Conservation (phyloP, 2,329 filamentous ascomycete genomes). For the Colletotrichum spinosum region DNA sequence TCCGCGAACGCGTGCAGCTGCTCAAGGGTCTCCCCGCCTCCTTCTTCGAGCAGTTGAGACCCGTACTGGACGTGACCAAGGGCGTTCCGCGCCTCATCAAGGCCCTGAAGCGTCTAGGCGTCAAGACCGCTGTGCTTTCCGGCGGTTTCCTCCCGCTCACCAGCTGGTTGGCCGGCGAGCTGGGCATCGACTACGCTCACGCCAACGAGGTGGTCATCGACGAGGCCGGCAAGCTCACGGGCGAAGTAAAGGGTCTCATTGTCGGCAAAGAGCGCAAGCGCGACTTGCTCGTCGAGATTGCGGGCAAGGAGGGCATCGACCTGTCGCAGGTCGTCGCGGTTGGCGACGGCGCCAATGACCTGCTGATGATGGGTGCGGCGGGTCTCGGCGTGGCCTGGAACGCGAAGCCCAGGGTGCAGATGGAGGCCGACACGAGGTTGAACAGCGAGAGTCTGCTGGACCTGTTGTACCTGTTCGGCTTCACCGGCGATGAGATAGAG, state of each 20-base stretch:
- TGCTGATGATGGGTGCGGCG: slow-evolving; percentile 82
- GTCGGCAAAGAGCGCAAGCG: slow-evolving; percentile 82
- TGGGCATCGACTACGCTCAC: slow-evolving; percentile 88
- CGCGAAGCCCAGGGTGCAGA: slow-evolving; percentile 85
- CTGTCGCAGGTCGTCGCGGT: slow-evolving; percentile 78
- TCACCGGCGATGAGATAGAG: slow-evolving; percentile 73
- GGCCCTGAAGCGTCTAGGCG: slow-evolving; percentile 81
- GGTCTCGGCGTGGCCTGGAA: slow-evolving; percentile 86
- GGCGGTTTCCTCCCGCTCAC: slow-evolving; percentile 94
- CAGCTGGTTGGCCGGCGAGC: slow-evolving; percentile 81
- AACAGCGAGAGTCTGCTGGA: slow-evolving; percentile 79
- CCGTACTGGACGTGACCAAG: slow-evolving; percentile 81
- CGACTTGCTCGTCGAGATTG: slow-evolving; percentile 77
- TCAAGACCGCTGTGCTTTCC: slow-evolving; percentile 90
- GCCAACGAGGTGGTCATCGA: slow-evolving; percentile 86
- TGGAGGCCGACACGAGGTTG: slow-evolving; percentile 77
- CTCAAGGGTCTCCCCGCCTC: slow-evolving; percentile 83
- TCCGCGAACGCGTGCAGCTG: slow-evolving; percentile 83
- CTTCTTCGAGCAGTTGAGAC: slow-evolving; percentile 82
- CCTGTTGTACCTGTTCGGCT: slow-evolving; percentile 79
- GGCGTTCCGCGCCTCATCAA: slow-evolving; percentile 81
- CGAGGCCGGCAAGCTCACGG: slow-evolving; percentile 71
- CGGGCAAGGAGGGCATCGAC: slow-evolving; percentile 72
- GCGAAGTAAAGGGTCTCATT: slow-evolving; percentile 77
- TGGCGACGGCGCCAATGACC: slow-evolving; percentile 85